These are phyloP conservation scores for Globisporangium paroecandrum DNA, from an alignment of 352 stramenopile genomes.

Conservation along the genomic window DNA sequence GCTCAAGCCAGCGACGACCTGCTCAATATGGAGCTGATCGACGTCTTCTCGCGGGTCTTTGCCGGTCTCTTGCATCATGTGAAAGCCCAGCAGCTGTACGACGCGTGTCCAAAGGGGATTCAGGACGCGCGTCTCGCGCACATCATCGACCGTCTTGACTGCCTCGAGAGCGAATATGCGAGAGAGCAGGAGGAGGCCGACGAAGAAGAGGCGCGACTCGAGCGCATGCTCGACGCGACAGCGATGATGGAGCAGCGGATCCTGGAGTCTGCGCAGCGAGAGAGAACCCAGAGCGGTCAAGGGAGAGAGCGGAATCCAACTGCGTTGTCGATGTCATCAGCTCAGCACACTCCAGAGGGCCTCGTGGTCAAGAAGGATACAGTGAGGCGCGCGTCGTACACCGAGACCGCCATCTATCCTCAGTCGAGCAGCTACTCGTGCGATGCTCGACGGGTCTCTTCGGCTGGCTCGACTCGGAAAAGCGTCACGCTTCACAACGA, in stretches of 20 bases:
- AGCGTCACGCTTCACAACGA: background rate
- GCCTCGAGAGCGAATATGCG: slow-evolving; percentile 32
- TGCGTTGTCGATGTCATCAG: background rate
- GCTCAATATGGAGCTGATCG: slow-evolving; percentile 53
- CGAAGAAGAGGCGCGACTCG: slow-evolving; percentile 24
- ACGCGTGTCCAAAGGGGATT: slow-evolving; percentile 47
- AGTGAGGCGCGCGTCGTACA: slow-evolving; percentile 4
- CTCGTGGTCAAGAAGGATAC: background rate
- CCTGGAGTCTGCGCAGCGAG: slow-evolving; percentile 27
- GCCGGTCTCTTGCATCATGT: slow-evolving; percentile 56
- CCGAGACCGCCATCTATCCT: background rate
- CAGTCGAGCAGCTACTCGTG: background rate
- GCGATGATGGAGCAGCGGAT: slow-evolving; percentile 36
- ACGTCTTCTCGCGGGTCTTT: slow-evolving; percentile 52
- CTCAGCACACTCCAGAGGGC: background rate
- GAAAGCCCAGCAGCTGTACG: slow-evolving; percentile 44
- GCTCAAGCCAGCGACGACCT: slow-evolving; percentile 49
- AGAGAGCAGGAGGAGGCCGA: slow-evolving; percentile 23
- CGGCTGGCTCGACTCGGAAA: slow-evolving; percentile 13
- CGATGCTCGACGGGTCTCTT: slow-evolving; percentile 12
- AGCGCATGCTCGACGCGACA: slow-evolving; percentile 16
- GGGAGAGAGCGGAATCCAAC: background rate
- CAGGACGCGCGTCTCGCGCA: slow-evolving; percentile 42
- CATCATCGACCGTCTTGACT: slow-evolving; percentile 38
- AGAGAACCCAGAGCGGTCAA: slow-evolving; percentile 7